Conservation (phyloP, 345 rosid species). For the Bruguiera gymnorhiza region DNA sequence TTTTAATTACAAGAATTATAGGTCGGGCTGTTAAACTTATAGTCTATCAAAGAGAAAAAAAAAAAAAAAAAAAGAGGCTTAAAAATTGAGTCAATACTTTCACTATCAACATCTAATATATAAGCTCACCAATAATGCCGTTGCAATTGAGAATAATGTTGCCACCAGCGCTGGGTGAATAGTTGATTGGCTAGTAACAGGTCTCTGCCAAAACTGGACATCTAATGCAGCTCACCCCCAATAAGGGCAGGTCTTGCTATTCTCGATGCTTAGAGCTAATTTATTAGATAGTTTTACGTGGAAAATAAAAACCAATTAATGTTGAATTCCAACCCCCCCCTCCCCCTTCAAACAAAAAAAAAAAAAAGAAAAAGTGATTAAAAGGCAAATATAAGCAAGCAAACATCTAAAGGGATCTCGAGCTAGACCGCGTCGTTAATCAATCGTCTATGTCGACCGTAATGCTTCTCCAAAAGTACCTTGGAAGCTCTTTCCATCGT, state of each 20-base stretch:
- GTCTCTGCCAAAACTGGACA: not conserved
- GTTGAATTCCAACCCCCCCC: no score
- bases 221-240: not conserved
- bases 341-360: no score
- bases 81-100: not conserved
- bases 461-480: constrained; percentile 71
- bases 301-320: no score
- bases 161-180: not conserved
- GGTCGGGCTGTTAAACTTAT: no score
- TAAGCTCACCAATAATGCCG: not conserved
- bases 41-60: no score
- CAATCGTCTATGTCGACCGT: constrained; percentile 72
- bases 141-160: constrained; percentile 13
- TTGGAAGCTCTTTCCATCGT: constrained; percentile 82
- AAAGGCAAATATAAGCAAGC: no score
- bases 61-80: no score
- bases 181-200: not conserved
- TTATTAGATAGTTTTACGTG: no score
- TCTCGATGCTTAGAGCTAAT: no score
- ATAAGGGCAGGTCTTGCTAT: no score
- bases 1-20: no score
- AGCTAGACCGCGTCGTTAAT: constrained; percentile 49
- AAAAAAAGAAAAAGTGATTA: not conserved
- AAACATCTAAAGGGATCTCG: not conserved
- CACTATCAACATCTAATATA: not conserved